Conservation (phyloP, 2,329 filamentous ascomycete genomes). For the Ascochyta clinopodiicola region DNA sequence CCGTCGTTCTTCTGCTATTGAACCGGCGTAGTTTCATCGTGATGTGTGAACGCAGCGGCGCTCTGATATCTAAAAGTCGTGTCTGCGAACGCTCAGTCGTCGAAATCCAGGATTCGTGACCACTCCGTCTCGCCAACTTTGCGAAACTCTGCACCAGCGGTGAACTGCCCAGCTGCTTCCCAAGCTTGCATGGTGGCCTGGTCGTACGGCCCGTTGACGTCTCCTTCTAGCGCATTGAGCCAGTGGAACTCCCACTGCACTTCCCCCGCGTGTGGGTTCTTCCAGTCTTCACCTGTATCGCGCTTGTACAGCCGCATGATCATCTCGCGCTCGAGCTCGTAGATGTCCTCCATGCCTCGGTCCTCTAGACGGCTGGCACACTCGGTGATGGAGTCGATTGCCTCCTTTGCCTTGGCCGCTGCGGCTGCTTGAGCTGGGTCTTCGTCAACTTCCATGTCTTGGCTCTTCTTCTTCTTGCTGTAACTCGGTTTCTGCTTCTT, state of each 20-base stretch:
- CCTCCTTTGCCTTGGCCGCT: conserved; percentile 72
- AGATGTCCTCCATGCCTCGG: conserved; percentile 86
- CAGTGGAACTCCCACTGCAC: conserved; percentile 89
- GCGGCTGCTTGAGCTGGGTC: conserved; percentile 68
- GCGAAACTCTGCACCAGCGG: conserved; percentile 74
- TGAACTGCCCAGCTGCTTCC: conserved; percentile 92
- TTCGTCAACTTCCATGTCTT: conserved; percentile 74
- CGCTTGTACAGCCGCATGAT: conserved; percentile 82
- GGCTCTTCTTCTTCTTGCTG: conserved; percentile 51
- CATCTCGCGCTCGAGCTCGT: conserved; percentile 84
- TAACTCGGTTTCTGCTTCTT: conserved; percentile 57
- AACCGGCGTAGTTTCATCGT: conserved; percentile 1
- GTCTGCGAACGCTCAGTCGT: conserved; percentile 4
- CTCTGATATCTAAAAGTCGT: not conserved
- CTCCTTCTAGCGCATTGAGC: conserved; percentile 83
- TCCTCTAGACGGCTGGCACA: conserved; percentile 87
- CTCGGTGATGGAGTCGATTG: conserved; percentile 83
- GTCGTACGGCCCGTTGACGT: conserved; percentile 87
- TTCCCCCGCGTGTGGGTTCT: conserved; percentile 55
- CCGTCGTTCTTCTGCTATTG: too few relatives aligned
- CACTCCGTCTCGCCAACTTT: conserved; percentile 52
- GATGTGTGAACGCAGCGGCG: not conserved
- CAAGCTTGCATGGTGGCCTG: conserved; percentile 85
- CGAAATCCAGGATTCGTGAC: conserved; percentile 50
- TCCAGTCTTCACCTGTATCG: conserved; percentile 89